phyloP scores from a whole-genome alignment of 1,284 basidiomycete genomes.

The Sporisorium reilianum region DNA sequence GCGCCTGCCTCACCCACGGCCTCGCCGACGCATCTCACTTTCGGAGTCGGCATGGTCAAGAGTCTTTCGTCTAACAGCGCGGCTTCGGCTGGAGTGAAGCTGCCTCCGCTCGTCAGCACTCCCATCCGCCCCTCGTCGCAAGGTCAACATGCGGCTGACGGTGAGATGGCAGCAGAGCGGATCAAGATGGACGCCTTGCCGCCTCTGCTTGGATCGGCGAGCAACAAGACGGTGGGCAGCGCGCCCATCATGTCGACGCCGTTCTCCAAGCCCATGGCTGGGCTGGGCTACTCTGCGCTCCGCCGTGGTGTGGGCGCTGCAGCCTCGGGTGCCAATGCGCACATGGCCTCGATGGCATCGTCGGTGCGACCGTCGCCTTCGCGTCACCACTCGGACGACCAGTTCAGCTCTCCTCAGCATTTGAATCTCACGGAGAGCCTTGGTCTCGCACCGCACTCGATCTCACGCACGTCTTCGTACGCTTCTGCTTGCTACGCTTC shows the following conservation, averaged over 20 bases:
- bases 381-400: conserved; percentile 41
- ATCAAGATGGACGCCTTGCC: conserved; percentile 36
- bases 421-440: conserved; percentile 63
- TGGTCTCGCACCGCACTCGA: conserved; percentile 64
- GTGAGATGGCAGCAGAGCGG: conserved; percentile 22
- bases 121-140: conserved; percentile 39
- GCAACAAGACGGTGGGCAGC: conserved; percentile 19
- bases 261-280: conserved; percentile 41
- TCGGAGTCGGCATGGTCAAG: conserved; percentile 21
- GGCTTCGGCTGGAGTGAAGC: conserved; percentile 28
- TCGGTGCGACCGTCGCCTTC: conserved; percentile 40
- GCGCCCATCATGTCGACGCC: conserved; percentile 44
- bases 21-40: conserved; percentile 36
- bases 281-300: conserved; percentile 27
- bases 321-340: conserved; percentile 7
- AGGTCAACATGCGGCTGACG: conserved; percentile 1
- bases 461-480: conserved; percentile 41
- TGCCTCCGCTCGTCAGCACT: conserved; percentile 45
- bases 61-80: conserved; percentile 19
- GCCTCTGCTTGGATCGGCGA: conserved; percentile 34
- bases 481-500: conserved; percentile 42
- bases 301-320: conserved; percentile 21
- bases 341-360: conserved; percentile 5
- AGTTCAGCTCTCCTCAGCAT: conserved; percentile 65
- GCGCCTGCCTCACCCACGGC: conserved; percentile 28